Evolutionary conservation across 2,329 filamentous ascomycete species (phyloP).

Genomic region (Microsporum audouinii): DNA sequence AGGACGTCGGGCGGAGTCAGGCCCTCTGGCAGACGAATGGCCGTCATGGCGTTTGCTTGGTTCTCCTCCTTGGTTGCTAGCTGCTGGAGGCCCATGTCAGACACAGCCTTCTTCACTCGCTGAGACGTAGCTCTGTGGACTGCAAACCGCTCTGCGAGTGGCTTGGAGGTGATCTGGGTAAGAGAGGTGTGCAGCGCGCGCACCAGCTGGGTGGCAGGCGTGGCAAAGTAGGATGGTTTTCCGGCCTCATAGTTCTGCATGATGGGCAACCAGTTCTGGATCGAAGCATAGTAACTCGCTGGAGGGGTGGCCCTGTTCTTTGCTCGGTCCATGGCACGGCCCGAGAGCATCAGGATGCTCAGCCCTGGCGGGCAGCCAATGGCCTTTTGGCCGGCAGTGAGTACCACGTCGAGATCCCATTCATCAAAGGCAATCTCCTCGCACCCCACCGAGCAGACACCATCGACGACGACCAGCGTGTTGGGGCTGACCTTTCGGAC

Average conservation of each 20-base stretch:
- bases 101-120: conserved; percentile 72
- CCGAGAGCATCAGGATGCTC: conserved; percentile 88
- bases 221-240: conserved; percentile 97
- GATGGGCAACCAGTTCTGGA: conserved; percentile 96
- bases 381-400: conserved; percentile 93
- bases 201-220: conserved; percentile 84
- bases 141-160: conserved; percentile 71
- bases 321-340: conserved; percentile 69
- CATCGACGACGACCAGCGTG: conserved; percentile 84
- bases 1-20: conserved; percentile 72
- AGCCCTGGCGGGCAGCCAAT: conserved; percentile 91
- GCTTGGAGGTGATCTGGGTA: conserved; percentile 69
- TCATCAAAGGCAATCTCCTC: conserved; percentile 95
- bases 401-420: conserved; percentile 83
- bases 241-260: conserved; percentile 99
- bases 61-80: conserved; percentile 75
- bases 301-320: conserved; percentile 71
- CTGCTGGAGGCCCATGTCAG: conserved; percentile 73
- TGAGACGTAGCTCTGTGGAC: conserved; percentile 68
- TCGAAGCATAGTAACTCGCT: conserved; percentile 83
- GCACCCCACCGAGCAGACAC: conserved; percentile 90
- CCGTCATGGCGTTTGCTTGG: conserved; percentile 96
- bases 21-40: conserved; percentile 83
- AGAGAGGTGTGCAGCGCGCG: conserved; percentile 85
- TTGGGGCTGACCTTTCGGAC: conserved; percentile 80